Conservation (phyloP, 257 asterid species). For the Lavandula angustifolia region DNA sequence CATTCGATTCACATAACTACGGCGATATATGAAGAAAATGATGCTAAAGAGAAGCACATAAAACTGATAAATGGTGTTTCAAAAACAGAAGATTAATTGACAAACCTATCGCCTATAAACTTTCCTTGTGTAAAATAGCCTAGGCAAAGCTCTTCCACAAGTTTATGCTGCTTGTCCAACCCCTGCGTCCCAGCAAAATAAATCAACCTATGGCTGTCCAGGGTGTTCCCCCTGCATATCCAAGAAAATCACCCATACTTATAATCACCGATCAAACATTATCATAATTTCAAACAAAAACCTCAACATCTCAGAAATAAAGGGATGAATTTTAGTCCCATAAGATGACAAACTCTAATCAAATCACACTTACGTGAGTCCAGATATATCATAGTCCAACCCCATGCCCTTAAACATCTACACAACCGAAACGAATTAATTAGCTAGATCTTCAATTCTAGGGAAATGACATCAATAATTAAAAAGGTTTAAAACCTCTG, state of each 20-base stretch:
- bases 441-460: background rate
- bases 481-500: conserved; percentile 49
- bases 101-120: conserved; percentile 83
- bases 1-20: background rate
- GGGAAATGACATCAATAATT: conserved; percentile 8
- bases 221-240: conserved; percentile 33
- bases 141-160: conserved; percentile 64
- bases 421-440: conserved; percentile 12
- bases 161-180: conserved; percentile 68
- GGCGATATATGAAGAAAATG: background rate
- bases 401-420: conserved; percentile 38
- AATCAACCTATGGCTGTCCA: conserved; percentile 40
- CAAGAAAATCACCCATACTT: conserved; percentile 8
- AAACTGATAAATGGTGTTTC: background rate
- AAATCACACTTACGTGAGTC: conserved; percentile 30
- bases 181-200: conserved; percentile 39
- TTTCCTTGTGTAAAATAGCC: conserved; percentile 86
- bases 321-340: background rate
- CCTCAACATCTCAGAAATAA: background rate
- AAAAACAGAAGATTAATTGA: background rate
- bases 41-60: background rate
- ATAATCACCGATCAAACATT: background rate
- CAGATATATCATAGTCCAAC: conserved; percentile 36
- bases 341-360: background rate
- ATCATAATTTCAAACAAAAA: background rate